Conservation (phyloP, 768 basidiomycete species). For the Grammothele lineata region DNA sequence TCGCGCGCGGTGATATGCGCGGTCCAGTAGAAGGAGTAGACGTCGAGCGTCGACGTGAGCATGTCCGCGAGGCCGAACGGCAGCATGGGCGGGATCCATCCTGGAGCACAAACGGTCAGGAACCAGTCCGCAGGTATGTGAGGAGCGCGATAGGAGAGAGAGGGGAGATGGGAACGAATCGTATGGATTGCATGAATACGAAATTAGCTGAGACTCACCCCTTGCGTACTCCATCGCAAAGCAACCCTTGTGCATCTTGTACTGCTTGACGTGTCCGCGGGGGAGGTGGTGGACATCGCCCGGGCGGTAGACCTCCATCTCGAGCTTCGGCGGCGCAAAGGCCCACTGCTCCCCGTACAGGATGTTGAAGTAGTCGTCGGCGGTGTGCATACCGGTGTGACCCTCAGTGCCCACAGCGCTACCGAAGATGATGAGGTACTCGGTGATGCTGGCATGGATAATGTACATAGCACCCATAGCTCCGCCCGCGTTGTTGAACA, state of each 20-base stretch:
- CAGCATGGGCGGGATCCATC: constrained; percentile 97
- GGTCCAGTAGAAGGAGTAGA: constrained; percentile 78
- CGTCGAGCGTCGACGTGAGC: constrained; percentile 84
- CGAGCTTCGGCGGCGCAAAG: constrained; percentile 73
- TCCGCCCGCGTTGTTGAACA: constrained; percentile 96
- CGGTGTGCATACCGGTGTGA: constrained; percentile 89
- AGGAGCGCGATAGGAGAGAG: background rate
- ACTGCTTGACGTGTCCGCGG: constrained; percentile 87
- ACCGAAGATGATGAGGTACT: constrained; percentile 95
- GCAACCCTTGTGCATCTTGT: constrained; percentile 95
- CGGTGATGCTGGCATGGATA: constrained; percentile 94
- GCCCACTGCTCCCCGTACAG: constrained; percentile 94
- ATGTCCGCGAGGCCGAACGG: constrained; percentile 90
- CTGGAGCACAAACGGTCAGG: constrained; percentile 34
- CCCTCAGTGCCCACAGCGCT: constrained; percentile 97
- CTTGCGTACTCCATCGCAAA: constrained; percentile 94
- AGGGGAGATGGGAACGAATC: background rate
- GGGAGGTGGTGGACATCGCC: constrained; percentile 84
- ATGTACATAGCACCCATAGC: constrained; percentile 99
- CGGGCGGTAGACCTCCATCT: constrained; percentile 80
- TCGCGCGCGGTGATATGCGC: constrained; percentile 75
- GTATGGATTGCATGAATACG: no score
- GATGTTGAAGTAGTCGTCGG: constrained; percentile 98
- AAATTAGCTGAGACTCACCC: constrained; percentile 44
- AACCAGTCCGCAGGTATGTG: background rate